Base-by-base conservation (phyloP, 148 eudicot species). In the Linanthus parryae region DNA sequence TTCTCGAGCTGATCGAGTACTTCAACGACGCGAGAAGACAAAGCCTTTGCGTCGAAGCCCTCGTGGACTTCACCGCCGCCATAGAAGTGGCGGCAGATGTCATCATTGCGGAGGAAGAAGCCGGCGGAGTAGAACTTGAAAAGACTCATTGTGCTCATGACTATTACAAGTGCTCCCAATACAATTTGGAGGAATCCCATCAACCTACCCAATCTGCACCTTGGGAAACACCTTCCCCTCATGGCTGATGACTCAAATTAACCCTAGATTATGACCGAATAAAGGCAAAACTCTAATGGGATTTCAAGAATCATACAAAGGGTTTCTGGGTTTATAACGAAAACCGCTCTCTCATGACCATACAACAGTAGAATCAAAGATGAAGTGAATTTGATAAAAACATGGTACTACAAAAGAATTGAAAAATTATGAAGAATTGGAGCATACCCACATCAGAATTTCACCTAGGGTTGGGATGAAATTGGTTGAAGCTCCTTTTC, bases 61-160 rank as follows among this genome's bases (percentile, higher is more conserved):
- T 57, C 76, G 8, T 61, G 54, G 33, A 54, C 69, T 40, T 73
- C 69, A 24, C 51, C 67, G 5, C 41, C 38, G 10, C 79, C 77
- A 60, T 75, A 73, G 50, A 88, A 82, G 49, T 82, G 99, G 35
- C 69, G 80, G 51, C 99, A 88, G 33, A 88, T 76, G 48, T 88
- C 95, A 12, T 77, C 84, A 23, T 71, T 65, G 26, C 66, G 84
- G 17, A 74, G 25, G 73, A 87, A 84, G 44, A 87, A 92, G 28
- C 99, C 94, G n/a, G 78, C 78, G 17, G 84, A 78, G 59, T 92
- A 92, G 61, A 88, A 73, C 38, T 73, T 77, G 44, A 70, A 64
- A 21, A 94, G 78, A 59, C 83, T 88, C 59, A 84, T 69, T n/a
- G 75, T 42, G 74, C 95, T 84, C 22, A 94, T 74, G 14, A 82